phyloP scores from a whole-genome alignment of 129 eudicot genomes.

The Helichrysum umbraculigerum region DNA sequence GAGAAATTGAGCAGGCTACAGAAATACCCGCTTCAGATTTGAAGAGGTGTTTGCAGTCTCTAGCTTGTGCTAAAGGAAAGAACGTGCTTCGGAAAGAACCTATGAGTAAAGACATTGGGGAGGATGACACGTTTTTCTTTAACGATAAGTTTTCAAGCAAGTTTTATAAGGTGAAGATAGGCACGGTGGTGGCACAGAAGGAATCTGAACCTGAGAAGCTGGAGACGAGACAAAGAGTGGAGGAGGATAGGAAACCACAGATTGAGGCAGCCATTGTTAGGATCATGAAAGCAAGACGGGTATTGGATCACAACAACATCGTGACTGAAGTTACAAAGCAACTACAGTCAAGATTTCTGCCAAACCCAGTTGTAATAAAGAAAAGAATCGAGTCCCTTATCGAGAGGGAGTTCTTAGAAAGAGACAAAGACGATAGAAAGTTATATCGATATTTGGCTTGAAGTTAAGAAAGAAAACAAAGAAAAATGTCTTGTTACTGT shows the following conservation, averaged over 20 bases:
- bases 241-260: not conserved
- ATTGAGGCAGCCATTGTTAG: not conserved
- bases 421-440: slow-evolving; percentile 56
- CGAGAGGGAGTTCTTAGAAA: slow-evolving; percentile 56
- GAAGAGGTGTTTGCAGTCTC: not conserved
- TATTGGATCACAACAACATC: not conserved
- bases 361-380: slow-evolving; percentile 56
- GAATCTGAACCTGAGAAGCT: not conserved
- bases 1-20: slow-evolving; percentile 48
- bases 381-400: slow-evolving; percentile 55
- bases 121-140: slow-evolving; percentile 36
- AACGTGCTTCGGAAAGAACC: not conserved
- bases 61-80: not conserved
- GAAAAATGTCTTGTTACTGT: not conserved
- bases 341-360: slow-evolving; percentile 46
- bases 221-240: not conserved
- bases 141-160: slow-evolving; percentile 31
- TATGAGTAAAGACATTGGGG: not conserved
- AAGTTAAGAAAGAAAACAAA: not conserved
- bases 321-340: not conserved
- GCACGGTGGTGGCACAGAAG: slow-evolving; percentile 51
- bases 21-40: slow-evolving; percentile 31
- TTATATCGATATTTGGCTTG: slow-evolving; percentile 58
- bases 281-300: slow-evolving; percentile 5
- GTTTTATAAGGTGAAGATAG: slow-evolving; percentile 24